Evolutionary conservation across 129 eudicot species (phyloP).

Genomic region (Flaveria linearis): DNA sequence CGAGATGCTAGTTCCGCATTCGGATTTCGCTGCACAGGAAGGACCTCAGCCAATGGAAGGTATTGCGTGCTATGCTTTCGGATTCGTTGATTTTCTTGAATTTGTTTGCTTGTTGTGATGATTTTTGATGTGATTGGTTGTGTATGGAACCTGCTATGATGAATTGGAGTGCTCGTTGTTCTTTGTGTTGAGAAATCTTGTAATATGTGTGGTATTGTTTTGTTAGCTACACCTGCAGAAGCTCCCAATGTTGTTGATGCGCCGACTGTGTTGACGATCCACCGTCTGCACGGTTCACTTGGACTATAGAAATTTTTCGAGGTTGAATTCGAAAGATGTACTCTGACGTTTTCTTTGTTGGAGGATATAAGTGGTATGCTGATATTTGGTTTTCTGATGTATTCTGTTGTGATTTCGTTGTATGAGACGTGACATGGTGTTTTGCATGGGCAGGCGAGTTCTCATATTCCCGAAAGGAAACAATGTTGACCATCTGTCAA

Average conservation of each 20-base stretch:
- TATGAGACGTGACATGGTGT: slow-evolving; percentile 17
- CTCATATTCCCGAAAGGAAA: slow-evolving; percentile 87
- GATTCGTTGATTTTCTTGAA: not conserved
- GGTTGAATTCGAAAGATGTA: slow-evolving; percentile 59
- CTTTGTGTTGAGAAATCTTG: not conserved
- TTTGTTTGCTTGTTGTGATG: slow-evolving; percentile 4
- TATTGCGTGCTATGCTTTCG: slow-evolving; percentile 22
- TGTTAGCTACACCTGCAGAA: slow-evolving; percentile 61
- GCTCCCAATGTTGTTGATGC: slow-evolving; percentile 52
- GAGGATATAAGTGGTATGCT: slow-evolving; percentile 90
- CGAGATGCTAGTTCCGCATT: slow-evolving; percentile 88
- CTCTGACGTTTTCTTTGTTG: slow-evolving; percentile 70
- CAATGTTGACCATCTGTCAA: slow-evolving; percentile 79
- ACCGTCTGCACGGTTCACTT: slow-evolving; percentile 72
- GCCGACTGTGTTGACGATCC: slow-evolving; percentile 78
- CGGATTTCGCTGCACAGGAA: slow-evolving; percentile 59
- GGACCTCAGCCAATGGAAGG: slow-evolving; percentile 96
- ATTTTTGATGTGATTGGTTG: not conserved
- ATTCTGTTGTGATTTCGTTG: not conserved
- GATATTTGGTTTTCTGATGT: not conserved
- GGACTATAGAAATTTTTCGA: slow-evolving; percentile 77
- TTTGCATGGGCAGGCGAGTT: slow-evolving; percentile 59
- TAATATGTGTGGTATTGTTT: not conserved
- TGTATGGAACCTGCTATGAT: slow-evolving; percentile 16
- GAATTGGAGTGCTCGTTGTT: slow-evolving; percentile 8